Conservation (phyloP, 2,329 filamentous ascomycete species). For the Herpotrichia juniperi region DNA sequence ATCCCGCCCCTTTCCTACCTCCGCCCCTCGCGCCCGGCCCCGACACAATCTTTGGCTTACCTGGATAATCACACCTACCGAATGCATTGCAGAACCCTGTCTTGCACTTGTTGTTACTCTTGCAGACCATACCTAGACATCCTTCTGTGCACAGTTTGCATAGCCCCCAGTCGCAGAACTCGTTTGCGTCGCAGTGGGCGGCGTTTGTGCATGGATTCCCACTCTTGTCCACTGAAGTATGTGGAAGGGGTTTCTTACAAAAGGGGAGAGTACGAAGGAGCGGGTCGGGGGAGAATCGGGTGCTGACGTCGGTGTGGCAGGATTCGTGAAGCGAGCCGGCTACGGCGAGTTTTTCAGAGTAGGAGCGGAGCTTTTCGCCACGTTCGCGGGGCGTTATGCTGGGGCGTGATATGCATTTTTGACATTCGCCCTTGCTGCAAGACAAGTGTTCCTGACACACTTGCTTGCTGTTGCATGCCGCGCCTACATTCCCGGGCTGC, state of each 20-base stretch:
- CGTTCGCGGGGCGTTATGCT: constrained; percentile 20
- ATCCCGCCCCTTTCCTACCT: constrained; percentile 14
- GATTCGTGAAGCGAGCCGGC: constrained; percentile 9
- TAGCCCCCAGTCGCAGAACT: constrained; percentile 36
- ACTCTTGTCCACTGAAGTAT: constrained; percentile 9
- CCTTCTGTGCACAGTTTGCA: constrained; percentile 29
- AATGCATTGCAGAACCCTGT: constrained; percentile 39
- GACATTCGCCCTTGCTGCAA: constrained; percentile 28
- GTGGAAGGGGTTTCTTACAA: constrained; percentile 4
- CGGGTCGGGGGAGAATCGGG: not conserved
- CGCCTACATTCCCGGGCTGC: constrained; percentile 34
- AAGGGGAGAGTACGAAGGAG: constrained; percentile 17
- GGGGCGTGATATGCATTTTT: constrained; percentile 19
- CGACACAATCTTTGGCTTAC: constrained; percentile 22
- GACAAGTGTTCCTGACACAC: constrained; percentile 33
- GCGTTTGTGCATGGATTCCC: constrained; percentile 31
- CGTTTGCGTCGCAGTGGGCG: constrained; percentile 29
- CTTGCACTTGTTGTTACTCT: constrained; percentile 35
- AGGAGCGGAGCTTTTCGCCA: constrained; percentile 12
- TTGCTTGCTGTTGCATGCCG: constrained; percentile 33
- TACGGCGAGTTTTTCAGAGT: not conserved
- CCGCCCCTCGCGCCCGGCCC: constrained; percentile 28
- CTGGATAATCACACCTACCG: constrained; percentile 36
- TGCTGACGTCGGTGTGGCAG: constrained; percentile 24
- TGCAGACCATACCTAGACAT: constrained; percentile 34